Base-by-base conservation (phyloP, 768 basidiomycete genomes). In the Leucocoprinus leucothites region DNA sequence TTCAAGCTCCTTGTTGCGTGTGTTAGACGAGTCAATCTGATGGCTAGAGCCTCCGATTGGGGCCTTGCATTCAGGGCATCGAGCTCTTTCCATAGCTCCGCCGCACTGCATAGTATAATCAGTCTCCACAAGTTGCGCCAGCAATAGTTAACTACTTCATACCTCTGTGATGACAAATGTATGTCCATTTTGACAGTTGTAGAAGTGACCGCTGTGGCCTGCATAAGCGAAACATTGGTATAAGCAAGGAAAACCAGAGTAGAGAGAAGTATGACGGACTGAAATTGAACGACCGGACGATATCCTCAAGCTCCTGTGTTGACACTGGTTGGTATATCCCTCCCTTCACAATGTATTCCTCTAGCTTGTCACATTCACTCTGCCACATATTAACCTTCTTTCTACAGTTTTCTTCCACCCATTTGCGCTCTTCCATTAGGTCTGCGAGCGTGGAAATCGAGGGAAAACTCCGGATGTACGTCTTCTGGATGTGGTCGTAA, bases 111-210 rank as follows among this genome's bases (percentile, higher is more conserved):
- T 28, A 42, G 9, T n/a, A n/a, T 3, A n/a, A 38, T 38, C 38
- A 48, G 24, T 55, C n/a, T 13, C 11, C 31, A 31, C 11, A 6
- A 13, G 7, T 18, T 6, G 28, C 21, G 34, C 13, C 1, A 41
- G 5, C 48, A 38, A 19, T 9, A 0, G 16, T 6, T 53, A 35
- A 13, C 18, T 9, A 19, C 13, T 35, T 60, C 71, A 25, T 54
- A 86, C 82, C 64, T 85, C 79, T 0, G 64, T 67, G 31, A 87
- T 86, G 1, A 82, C 78, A 53, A 82, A 87, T 0, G 77, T 72
- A 59, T 87, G 86, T 0, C 86, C 86, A 48, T 86, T 85, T 0
- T 69, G 74, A 53, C 81, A 82, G 16, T 71, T 75, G 53, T 77
- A 80, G 56, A 74, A 80, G 60, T 80, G 79, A 0, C 77, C 77